Evolutionary conservation across 176 grass and related monocot species (phyloP).

Genomic region (Triticum aestivum): DNA sequence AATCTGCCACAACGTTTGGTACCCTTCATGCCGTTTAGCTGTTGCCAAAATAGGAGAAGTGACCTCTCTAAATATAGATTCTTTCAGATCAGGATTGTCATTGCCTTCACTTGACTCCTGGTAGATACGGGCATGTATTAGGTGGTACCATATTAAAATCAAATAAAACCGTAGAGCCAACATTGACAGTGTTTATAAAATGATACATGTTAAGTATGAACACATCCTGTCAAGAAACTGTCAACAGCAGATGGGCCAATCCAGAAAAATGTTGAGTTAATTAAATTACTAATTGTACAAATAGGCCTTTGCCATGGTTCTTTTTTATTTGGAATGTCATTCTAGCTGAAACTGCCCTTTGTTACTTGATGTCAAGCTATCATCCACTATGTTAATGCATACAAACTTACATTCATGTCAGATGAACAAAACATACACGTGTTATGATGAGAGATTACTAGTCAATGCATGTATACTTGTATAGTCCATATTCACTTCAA

Average conservation of each 20-base stretch:
- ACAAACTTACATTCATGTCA: slow-evolving; percentile 25
- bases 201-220: slow-evolving; percentile 17
- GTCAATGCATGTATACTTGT: not conserved
- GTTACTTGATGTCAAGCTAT: not conserved
- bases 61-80: slow-evolving; percentile 86
- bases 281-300: slow-evolving; percentile 25
- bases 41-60: slow-evolving; percentile 77
- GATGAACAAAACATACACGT: slow-evolving; percentile 20
- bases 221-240: slow-evolving; percentile 18
- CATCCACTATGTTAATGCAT: not conserved
- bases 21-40: slow-evolving; percentile 87
- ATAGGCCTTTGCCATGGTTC: not conserved
- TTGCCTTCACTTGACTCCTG: slow-evolving; percentile 66
- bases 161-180: slow-evolving; percentile 12
- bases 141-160: slow-evolving; percentile 9
- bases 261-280: not conserved
- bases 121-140: slow-evolving; percentile 32
- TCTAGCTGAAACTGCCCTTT: not conserved
- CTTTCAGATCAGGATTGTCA: slow-evolving; percentile 66
- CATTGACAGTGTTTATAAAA: not conserved
- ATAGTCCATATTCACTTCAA: not conserved
- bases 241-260: not conserved
- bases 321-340: slow-evolving; percentile 6
- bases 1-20: slow-evolving; percentile 94
- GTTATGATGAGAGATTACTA: slow-evolving; percentile 5